phyloP scores from a whole-genome alignment of 1,284 basidiomycete genomes.

The Melanopsichium pennsylvanicum region DNA sequence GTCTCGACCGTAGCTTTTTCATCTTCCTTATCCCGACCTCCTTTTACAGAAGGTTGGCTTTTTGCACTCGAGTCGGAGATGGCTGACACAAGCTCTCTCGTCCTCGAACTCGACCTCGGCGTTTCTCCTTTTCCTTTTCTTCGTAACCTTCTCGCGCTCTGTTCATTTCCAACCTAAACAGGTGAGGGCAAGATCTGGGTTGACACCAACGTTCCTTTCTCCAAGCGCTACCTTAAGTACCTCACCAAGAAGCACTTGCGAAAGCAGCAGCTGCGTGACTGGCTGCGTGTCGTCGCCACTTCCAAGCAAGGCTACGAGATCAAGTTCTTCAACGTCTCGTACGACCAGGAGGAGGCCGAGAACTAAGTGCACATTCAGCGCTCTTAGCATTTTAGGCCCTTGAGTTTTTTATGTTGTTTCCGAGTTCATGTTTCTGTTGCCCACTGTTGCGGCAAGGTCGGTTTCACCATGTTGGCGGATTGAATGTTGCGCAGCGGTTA shows the following conservation, averaged over 20 bases:
- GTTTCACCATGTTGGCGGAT: too few relatives aligned
- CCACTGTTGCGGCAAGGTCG: too few relatives aligned
- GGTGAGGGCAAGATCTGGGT: slow-evolving; percentile 67
- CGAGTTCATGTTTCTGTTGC: background rate
- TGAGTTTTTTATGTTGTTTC: background rate
- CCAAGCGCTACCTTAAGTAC: slow-evolving; percentile 68
- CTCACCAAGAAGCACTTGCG: slow-evolving; percentile 67
- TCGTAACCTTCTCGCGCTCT: too few relatives aligned
- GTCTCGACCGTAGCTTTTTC: background rate
- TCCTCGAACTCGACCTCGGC: slow-evolving; percentile 40
- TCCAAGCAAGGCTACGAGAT: slow-evolving; percentile 67
- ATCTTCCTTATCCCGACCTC: background rate
- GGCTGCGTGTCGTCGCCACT: slow-evolving; percentile 67
- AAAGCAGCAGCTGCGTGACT: slow-evolving; percentile 66
- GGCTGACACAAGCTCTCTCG: slow-evolving; percentile 49
- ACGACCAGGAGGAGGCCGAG: slow-evolving; percentile 60
- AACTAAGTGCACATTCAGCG: slow-evolving; percentile 20
- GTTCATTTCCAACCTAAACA: too few relatives aligned
- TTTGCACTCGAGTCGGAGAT: slow-evolving; percentile 47
- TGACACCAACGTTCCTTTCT: slow-evolving; percentile 67
- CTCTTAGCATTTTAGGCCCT: background rate
- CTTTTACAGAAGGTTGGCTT: slow-evolving; percentile 17
- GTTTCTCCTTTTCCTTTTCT: background rate
- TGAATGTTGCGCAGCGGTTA: too few relatives aligned
- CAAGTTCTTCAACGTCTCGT: slow-evolving; percentile 67